These are phyloP conservation scores for Pterula multifida DNA, from an alignment of 1,284 basidiomycete genomes.

Conservation along the genomic window DNA sequence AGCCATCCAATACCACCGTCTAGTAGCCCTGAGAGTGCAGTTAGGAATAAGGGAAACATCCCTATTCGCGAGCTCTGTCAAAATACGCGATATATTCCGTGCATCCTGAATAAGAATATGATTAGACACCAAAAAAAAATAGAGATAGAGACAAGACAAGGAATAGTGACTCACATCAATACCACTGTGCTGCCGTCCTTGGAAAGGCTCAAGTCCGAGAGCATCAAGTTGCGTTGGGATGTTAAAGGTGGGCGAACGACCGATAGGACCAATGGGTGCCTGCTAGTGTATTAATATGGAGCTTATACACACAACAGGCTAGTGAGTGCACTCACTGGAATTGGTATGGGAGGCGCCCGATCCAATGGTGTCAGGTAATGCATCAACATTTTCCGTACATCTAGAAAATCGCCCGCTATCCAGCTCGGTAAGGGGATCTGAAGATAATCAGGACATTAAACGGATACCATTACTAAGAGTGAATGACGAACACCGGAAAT, in stretches of 20 bases:
- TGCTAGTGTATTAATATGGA: too few relatives aligned
- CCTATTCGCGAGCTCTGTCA: slow-evolving; percentile 59
- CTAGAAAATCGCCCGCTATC: slow-evolving; percentile 57
- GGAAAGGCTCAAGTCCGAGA: slow-evolving; percentile 52
- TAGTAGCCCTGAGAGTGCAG: slow-evolving; percentile 50
- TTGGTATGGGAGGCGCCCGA: slow-evolving; percentile 5
- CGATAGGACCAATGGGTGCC: too few relatives aligned
- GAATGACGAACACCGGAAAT: slow-evolving; percentile 54
- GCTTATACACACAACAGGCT: too few relatives aligned
- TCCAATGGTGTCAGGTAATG: slow-evolving; percentile 22
- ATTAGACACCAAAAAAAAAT: slow-evolving; percentile 10
- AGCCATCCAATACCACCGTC: slow-evolving; percentile 78
- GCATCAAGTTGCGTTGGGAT: slow-evolving; percentile 49
- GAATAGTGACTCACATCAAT: slow-evolving; percentile 61
- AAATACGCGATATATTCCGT: slow-evolving; percentile 72
- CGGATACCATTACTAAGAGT: slow-evolving; percentile 15
- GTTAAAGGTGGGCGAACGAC: slow-evolving; percentile 26
- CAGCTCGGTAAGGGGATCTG: slow-evolving; percentile 61
- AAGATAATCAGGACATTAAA: slow-evolving; percentile 2
- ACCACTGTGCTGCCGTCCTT: slow-evolving; percentile 77
- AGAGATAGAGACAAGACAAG: neutral
- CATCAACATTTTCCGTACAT: slow-evolving; percentile 51
- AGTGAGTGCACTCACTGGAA: slow-evolving; percentile 12
- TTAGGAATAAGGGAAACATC: slow-evolving; percentile 65
- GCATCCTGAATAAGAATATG: slow-evolving; percentile 48